Evolutionary conservation across 2,329 filamentous ascomycete species (phyloP).

Genomic region (Leptographium lundbergii): DNA sequence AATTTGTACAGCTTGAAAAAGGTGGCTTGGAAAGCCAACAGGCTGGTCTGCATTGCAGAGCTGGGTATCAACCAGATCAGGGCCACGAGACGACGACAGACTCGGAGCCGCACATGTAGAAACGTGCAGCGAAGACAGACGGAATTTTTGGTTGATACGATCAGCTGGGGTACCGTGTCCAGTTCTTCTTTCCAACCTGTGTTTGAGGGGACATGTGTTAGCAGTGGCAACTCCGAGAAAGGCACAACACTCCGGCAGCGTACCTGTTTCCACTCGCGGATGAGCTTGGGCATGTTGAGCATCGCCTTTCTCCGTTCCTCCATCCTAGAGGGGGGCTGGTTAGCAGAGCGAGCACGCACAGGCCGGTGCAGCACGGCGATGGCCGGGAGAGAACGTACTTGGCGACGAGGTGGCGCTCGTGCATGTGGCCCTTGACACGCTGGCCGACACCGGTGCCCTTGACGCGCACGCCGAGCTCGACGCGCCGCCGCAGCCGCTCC

Average conservation of each 20-base stretch:
- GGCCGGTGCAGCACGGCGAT: neutral
- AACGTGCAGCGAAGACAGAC: neutral
- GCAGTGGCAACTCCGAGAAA: slow-evolving; percentile 1
- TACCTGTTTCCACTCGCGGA: slow-evolving; percentile 87
- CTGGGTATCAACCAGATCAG: neutral
- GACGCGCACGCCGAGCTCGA: slow-evolving; percentile 70
- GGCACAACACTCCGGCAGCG: neutral
- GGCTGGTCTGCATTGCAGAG: neutral
- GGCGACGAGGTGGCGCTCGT: slow-evolving; percentile 75
- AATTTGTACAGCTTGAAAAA: neutral
- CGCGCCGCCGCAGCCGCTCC: slow-evolving; percentile 54
- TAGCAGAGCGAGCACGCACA: neutral
- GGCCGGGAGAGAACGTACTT: slow-evolving; percentile 36
- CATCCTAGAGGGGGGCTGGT: slow-evolving; percentile 39
- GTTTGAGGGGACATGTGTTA: slow-evolving; percentile 19
- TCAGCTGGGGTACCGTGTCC: slow-evolving; percentile 47
- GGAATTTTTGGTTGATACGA: slow-evolving; percentile 5
- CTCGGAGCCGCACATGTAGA: neutral
- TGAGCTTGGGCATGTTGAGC: slow-evolving; percentile 85
- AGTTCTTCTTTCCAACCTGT: slow-evolving; percentile 41
- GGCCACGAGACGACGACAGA: neutral
- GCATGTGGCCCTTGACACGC: slow-evolving; percentile 86
- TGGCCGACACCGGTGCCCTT: slow-evolving; percentile 90
- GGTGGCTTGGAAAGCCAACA: neutral
- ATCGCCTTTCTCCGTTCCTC: slow-evolving; percentile 85